Evolutionary conservation across 805 yeast genomes (phyloP).

Genomic region (Jamesozyma jinghongensis): DNA sequence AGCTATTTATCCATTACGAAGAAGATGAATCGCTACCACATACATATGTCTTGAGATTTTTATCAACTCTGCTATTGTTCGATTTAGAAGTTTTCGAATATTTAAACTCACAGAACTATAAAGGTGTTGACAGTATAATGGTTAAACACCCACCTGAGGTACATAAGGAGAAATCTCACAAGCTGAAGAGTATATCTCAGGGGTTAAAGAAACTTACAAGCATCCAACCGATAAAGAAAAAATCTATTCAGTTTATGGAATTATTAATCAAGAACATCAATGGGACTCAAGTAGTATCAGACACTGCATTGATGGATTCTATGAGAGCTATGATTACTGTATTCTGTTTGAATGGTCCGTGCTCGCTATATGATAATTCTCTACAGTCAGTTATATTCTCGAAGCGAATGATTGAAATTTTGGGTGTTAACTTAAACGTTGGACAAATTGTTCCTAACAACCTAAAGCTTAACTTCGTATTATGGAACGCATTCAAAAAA

Average conservation of each 20-base stretch:
- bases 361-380: conserved; percentile 10
- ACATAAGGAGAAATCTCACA: conserved; percentile 4
- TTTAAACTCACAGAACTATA: conserved; percentile 17
- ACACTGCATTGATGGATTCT: conserved; percentile 20
- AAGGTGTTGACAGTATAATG: conserved; percentile 14
- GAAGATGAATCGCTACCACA: conserved; percentile 23
- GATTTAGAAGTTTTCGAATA: conserved; percentile 22
- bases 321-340: conserved; percentile 16
- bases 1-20: conserved; percentile 19
- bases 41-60: conserved; percentile 21
- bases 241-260: conserved; percentile 17
- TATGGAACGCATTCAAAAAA: conserved; percentile 2
- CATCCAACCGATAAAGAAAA: conserved; percentile 13
- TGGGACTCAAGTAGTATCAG: conserved; percentile 19
- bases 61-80: conserved; percentile 18
- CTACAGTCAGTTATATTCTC: conserved; percentile 15
- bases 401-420: conserved; percentile 13
- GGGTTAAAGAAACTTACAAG: conserved; percentile 22
- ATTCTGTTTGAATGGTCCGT: conserved; percentile 16
- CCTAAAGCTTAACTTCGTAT: conserved; percentile 9
- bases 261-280: conserved; percentile 22
- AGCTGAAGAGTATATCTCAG: conserved; percentile 16
- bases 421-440: conserved; percentile 16
- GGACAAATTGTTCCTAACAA: conserved; percentile 17
- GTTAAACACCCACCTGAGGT: neutral